Conservation (phyloP, 441 rosid species). For the Gossypium trilobum region DNA sequence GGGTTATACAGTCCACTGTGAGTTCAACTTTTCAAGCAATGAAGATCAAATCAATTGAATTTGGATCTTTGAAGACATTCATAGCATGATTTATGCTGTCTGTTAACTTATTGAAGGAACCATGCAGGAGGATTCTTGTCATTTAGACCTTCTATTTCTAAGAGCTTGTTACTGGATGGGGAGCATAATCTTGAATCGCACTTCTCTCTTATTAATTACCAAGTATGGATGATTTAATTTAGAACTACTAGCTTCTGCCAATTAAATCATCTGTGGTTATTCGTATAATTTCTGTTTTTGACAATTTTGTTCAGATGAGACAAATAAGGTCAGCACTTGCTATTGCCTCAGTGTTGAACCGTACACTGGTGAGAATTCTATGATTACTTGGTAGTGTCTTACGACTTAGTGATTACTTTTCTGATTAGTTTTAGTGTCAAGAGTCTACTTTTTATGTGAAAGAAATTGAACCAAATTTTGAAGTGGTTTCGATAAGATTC, state of each 20-base stretch:
- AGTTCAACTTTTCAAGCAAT: constrained; percentile 8
- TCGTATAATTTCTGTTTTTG: constrained; percentile 21
- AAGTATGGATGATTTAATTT: constrained; percentile 41
- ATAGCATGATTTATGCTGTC: constrained; percentile 4
- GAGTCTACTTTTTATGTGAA: neutral
- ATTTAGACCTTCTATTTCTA: constrained; percentile 82
- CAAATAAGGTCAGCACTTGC: constrained; percentile 90
- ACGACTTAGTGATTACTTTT: neutral
- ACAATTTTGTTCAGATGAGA: constrained; percentile 50
- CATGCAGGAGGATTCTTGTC: constrained; percentile 83
- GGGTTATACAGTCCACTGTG: constrained; percentile 9
- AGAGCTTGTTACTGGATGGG: constrained; percentile 74
- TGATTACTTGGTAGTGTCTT: constrained; percentile 2
- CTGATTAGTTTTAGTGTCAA: neutral
- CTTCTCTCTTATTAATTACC: constrained; percentile 72
- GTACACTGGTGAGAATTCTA: constrained; percentile 69
- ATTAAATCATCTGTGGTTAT: constrained; percentile 2
- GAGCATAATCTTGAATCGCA: constrained; percentile 68
- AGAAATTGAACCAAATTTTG: neutral
- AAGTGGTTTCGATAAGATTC: neutral
- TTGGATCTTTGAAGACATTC: neutral
- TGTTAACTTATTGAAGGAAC: constrained; percentile 20
- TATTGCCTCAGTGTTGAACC: constrained; percentile 72
- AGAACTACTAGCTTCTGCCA: constrained; percentile 14
- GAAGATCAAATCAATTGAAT: constrained; percentile 5